These are phyloP conservation scores for Elongisporangium anandrum DNA, from an alignment of 352 stramenopile genomes.

Conservation along the genomic window DNA sequence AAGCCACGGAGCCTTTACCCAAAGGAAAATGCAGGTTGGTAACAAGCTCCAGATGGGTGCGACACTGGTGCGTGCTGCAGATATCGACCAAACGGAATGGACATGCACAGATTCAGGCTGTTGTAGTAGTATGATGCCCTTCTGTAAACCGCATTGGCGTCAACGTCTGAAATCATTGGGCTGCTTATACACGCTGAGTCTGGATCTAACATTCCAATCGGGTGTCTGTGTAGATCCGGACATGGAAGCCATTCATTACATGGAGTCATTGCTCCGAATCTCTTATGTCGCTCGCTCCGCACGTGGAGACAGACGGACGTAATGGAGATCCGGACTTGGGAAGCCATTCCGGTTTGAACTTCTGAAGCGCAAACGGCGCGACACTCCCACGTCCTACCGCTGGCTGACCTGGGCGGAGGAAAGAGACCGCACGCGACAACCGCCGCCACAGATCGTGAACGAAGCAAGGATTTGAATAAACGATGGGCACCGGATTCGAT, in stretches of 20 bases:
- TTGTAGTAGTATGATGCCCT: background rate
- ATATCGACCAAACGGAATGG: background rate
- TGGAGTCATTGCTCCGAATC: background rate
- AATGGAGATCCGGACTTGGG: background rate
- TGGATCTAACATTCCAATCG: background rate
- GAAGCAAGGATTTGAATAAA: background rate
- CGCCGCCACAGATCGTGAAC: background rate
- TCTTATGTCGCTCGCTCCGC: background rate
- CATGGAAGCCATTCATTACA: background rate
- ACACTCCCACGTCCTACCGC: background rate
- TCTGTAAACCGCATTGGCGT: background rate
- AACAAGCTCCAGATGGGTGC: background rate
- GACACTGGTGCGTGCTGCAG: background rate
- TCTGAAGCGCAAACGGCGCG: background rate
- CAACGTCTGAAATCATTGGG: background rate
- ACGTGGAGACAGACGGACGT: background rate
- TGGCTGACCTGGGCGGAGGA: background rate
- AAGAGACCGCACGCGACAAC: background rate
- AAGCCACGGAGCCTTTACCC: background rate
- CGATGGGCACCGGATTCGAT: background rate
- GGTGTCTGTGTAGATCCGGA: background rate
- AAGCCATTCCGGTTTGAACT: background rate
- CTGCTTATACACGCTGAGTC: background rate
- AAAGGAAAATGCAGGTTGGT: background rate
- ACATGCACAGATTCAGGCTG: background rate